phyloP scores from a whole-genome alignment of 768 basidiomycete genomes.

The Amanita rubescens region DNA sequence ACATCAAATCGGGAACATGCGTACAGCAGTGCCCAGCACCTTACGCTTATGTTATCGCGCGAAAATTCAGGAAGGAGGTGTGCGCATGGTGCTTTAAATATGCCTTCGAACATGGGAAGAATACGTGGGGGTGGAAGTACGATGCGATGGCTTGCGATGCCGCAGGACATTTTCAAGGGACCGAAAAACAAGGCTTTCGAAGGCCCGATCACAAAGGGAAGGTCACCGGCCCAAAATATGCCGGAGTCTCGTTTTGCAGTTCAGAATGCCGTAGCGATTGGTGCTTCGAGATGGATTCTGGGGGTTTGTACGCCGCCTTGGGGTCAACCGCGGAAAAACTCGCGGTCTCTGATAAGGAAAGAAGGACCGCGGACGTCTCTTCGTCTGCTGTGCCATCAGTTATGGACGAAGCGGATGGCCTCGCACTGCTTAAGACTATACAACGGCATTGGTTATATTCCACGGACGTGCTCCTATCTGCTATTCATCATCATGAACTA shows the following conservation, averaged over 20 bases:
- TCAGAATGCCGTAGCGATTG: slow-evolving; percentile 39
- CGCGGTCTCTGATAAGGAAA: neutral
- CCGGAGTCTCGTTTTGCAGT: slow-evolving; percentile 52
- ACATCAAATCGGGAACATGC: slow-evolving; percentile 35
- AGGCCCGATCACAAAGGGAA: neutral
- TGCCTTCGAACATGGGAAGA: slow-evolving; percentile 41
- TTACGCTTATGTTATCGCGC: slow-evolving; percentile 51
- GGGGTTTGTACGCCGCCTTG: slow-evolving; percentile 3
- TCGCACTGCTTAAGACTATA: neutral
- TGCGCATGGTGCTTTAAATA: slow-evolving; percentile 62
- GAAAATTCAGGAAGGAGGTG: slow-evolving; percentile 59
- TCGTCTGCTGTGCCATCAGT: neutral
- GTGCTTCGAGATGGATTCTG: slow-evolving; percentile 12
- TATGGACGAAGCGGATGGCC: neutral
- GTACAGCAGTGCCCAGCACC: slow-evolving; percentile 40
- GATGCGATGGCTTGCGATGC: slow-evolving; percentile 4
- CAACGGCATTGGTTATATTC: neutral
- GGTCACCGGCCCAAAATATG: slow-evolving; percentile 10
- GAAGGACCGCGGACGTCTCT: neutral
- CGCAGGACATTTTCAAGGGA: neutral
- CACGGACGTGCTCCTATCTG: neutral
- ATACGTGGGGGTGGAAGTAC: slow-evolving; percentile 38
- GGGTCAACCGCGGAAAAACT: neutral
- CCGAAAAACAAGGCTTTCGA: neutral
- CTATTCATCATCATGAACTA: neutral